Base-by-base conservation (phyloP, 208 protist species). In the Trypanosoma boissoni region DNA sequence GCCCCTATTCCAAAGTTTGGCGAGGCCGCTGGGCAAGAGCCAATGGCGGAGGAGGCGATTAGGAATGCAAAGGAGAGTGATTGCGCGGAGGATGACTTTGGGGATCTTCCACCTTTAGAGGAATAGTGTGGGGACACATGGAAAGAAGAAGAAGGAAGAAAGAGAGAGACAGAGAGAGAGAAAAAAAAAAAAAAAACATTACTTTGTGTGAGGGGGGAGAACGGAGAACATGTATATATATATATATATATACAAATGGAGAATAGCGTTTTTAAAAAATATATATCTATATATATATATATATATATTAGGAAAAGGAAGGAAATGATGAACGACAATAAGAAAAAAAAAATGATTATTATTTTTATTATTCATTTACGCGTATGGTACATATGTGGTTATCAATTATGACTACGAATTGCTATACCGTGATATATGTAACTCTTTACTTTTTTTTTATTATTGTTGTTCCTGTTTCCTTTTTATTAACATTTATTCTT, bases 51-150 rank as follows among this genome's bases (percentile, higher is more conserved):
- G 14, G 29, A 3, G 37, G 6, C 20, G 39, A 46, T 49, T 4
- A 26, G 20, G n/a, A 60, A 39, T 12, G 34, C 8, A 39, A 12
- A 6, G 34, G 34, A 39, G 34, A 12, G 34, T 6, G 12, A 39
- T 16, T 12, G 34, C 8, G 50, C 24, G 4, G 51, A 62, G 37
- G 64, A 68, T 53, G 58, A 68, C 20, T 67, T 57, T 43, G 69
- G 70, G 23, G 69, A 75, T 31, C 27, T 75, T 12, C 69, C 69
- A 21, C 69, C 69, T 27, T 51, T 75, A 36, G 68, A 75, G 55
- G 52, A 62, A 55, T 64, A 63, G n/a, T 50, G 32, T 9, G 28
- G 27, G 36, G 36, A 26, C 8, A 29, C 12, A 12, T 39, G 34
- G 12, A 39, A 39, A 12, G 34, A 12, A 12, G 12, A 37, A 16